Percentiles rank a stretch among this genome's conserved stretches.
Conservation (phyloP, 2,329 filamentous ascomycete species). For the Calonectria multiphialidica region DNA sequence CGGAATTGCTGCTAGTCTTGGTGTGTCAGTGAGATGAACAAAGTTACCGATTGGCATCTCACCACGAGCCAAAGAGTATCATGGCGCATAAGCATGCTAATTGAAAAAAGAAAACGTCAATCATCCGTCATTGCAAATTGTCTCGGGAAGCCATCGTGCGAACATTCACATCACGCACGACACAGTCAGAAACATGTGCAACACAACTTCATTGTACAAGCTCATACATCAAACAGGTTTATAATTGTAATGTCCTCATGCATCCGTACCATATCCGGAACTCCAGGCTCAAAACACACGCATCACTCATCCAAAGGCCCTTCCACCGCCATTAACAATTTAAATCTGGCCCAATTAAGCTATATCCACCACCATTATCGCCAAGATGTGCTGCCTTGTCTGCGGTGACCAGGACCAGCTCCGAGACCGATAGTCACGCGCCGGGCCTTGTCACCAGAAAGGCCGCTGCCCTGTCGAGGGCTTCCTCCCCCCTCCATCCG, state of each 20-base stretch:
- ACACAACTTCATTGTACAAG: slow-evolving; percentile 16
- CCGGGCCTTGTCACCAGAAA: slow-evolving; percentile 41
- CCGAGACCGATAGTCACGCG: slow-evolving; percentile 54
- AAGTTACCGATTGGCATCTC: not conserved
- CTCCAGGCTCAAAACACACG: slow-evolving; percentile 35
- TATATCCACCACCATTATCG: slow-evolving; percentile 42
- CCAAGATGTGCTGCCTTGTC: slow-evolving; percentile 47
- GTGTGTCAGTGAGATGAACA: not conserved
- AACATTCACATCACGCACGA: not conserved
- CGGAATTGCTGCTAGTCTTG: not conserved
- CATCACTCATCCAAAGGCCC: slow-evolving; percentile 36
- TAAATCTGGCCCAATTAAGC: slow-evolving; percentile 9
- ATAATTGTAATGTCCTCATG: not conserved
- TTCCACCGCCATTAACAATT: slow-evolving; percentile 28
- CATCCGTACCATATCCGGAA: slow-evolving; percentile 22
- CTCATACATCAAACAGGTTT: slow-evolving; percentile 13
- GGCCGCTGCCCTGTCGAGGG: slow-evolving; percentile 37
- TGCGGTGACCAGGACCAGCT: slow-evolving; percentile 42
- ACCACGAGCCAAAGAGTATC: not conserved
- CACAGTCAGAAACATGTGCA: not conserved
- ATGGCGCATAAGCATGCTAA: not conserved
- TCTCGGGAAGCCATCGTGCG: not conserved
- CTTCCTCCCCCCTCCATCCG: slow-evolving; percentile 45
- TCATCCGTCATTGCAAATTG: not conserved
- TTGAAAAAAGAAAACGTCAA: not conserved